Base-by-base conservation (phyloP, 2,329 filamentous ascomycete species). In the Colletotrichum aenigma region DNA sequence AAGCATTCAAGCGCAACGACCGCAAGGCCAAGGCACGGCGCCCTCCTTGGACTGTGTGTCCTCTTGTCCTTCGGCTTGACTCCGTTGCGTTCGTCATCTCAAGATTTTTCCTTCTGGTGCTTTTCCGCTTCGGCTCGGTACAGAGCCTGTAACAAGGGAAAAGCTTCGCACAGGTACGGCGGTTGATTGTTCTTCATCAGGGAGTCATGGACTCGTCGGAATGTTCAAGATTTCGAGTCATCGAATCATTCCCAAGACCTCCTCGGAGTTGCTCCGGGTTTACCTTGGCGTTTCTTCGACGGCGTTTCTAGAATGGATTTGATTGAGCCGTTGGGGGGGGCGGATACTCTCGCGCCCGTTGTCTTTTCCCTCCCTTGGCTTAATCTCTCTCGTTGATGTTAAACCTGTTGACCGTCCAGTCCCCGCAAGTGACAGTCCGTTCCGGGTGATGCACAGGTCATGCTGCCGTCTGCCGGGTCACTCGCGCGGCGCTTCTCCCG, bases 251-350 rank as follows among this genome's bases (percentile, higher is more conserved):
- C n/a, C n/a, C n/a, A 52, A 52, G 43, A 3, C 26, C 21, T 34
- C 58, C 58, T 55, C 61, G 64, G 69, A 64, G 70, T 43, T 65
- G 62, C 28, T 24, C 70, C 70, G 58, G 58, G 38, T 55, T n/a
- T 34, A 21, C 36, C 64, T 75, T 73, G 73, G 64, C 56, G 34
- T 72, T 67, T 67, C 61, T 67, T 64, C 30, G 32, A n/a, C 30
- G 55, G 56, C 73, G 64, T 75, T 68, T 68, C 64, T 28, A 72
- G 69, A 64, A 66, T 34, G 28, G 69, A 48, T 56, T 43, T 67
- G 73, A 68, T 73, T 73, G 64, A 55, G 16, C 70, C 26, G 43
- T 67, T 75, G 55, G 32, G n/a, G n/a, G n/a, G 18, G 43, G 34
- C 28, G 16, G 18, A n/a, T 12, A 32, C 56, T 60, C 21, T 70